Percentiles rank a stretch among this genome's conserved stretches.
Conservation (phyloP, 2,329 filamentous ascomycete species). For the Aspergillus awamori region DNA sequence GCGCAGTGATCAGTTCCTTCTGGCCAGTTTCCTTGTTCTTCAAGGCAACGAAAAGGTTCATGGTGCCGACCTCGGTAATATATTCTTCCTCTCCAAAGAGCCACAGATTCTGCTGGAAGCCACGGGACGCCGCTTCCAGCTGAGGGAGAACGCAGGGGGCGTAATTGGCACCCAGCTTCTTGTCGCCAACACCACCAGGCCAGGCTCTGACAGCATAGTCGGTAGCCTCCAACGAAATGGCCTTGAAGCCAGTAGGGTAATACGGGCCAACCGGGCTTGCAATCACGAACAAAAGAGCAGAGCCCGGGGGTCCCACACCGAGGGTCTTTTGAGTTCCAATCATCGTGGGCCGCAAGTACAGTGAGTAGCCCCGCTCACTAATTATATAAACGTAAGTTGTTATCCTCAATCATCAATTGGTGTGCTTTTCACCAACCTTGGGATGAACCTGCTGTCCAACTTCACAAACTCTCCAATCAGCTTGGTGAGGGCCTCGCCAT, state of each 20-base stretch:
- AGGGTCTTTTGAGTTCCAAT: conserved; percentile 96
- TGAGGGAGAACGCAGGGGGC: conserved; percentile 99
- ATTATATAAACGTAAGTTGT: conserved; percentile 1
- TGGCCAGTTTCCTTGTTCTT: conserved; percentile 84
- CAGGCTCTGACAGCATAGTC: conserved; percentile 96
- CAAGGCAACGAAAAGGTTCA: conserved; percentile 94
- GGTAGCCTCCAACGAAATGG: conserved; percentile 90
- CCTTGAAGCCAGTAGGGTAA: conserved; percentile 98
- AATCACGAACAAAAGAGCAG: conserved; percentile 90
- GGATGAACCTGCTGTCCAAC: conserved; percentile 87
- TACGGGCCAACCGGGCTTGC: conserved; percentile 96
- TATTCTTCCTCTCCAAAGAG: conserved; percentile 94
- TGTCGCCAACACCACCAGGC: conserved; percentile 96
- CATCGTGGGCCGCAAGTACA: conserved; percentile 94
- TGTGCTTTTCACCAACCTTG: conserved; percentile 56
- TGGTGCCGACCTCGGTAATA: conserved; percentile 95
- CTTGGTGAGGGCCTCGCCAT: conserved; percentile 71
- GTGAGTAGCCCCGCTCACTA: conserved; percentile 76
- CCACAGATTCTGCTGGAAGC: conserved; percentile 98
- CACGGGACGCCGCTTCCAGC: conserved; percentile 83
- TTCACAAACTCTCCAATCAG: conserved; percentile 79
- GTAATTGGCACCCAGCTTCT: conserved; percentile 98
- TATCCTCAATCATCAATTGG: background rate
- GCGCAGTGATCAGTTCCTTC: conserved; percentile 92
- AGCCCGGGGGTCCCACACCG: conserved; percentile 88